Evolutionary conservation across 495 filamentous ascomycete genomes (phyloP).

Genomic region (Collariella sp.): DNA sequence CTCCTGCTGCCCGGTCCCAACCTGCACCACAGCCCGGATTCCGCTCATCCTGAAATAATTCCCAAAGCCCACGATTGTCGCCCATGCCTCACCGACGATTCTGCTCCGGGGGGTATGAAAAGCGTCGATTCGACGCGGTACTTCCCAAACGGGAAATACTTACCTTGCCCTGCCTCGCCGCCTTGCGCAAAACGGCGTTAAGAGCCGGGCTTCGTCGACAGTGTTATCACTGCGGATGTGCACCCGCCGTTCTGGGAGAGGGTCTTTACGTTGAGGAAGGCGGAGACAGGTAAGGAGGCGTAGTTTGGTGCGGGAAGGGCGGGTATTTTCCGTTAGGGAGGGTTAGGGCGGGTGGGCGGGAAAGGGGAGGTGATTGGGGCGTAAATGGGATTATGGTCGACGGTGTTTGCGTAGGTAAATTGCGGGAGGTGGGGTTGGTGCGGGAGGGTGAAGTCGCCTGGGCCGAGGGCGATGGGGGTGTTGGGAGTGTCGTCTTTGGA

Average conservation of each 20-base stretch:
- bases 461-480: constrained; percentile 26
- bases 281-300: constrained; percentile 22
- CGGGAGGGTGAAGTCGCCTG: constrained; percentile 19
- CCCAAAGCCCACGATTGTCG: constrained; percentile 42
- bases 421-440: constrained; percentile 22
- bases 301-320: constrained; percentile 32
- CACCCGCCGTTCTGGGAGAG: constrained; percentile 34
- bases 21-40: constrained; percentile 50
- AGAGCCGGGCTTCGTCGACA: constrained; percentile 32
- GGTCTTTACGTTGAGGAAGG: constrained; percentile 41
- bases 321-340: constrained; percentile 30
- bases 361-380: constrained; percentile 37
- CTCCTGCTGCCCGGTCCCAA: constrained; percentile 52
- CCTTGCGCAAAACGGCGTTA: constrained; percentile 31
- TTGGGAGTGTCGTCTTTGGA: constrained; percentile 28
- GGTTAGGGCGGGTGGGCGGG: constrained; percentile 18
- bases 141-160: constrained; percentile 43
- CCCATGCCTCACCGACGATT: constrained; percentile 42
- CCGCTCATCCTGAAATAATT: constrained; percentile 41
- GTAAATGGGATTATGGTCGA: constrained; percentile 54
- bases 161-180: constrained; percentile 31
- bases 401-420: constrained; percentile 44
- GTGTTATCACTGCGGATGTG: constrained; percentile 31
- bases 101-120: constrained; percentile 47
- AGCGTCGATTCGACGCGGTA: constrained; percentile 42